These are phyloP conservation scores for Rubia peregrina DNA, from an alignment of 305 asterid species.

Conservation along the genomic window DNA sequence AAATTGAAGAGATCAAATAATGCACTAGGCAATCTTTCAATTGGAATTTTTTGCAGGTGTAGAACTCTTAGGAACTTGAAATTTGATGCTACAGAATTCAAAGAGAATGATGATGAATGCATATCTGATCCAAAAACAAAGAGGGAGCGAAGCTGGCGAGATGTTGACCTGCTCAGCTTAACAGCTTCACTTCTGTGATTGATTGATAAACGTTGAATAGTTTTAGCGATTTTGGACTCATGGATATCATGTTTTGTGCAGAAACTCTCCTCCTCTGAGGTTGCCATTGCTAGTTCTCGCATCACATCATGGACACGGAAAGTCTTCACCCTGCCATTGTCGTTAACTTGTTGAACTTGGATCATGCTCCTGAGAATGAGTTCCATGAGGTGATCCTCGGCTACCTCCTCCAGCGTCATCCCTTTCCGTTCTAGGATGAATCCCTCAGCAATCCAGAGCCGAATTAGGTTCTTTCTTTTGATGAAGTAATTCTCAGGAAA, in stretches of 20 bases:
- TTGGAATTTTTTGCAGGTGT: constrained; percentile 20
- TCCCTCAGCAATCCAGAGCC: constrained; percentile 32
- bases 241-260: constrained; percentile 17
- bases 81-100: constrained; percentile 15
- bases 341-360: constrained; percentile 20
- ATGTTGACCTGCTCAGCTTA: constrained; percentile 15
- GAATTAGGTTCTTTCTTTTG: constrained; percentile 21
- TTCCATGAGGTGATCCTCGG: constrained; percentile 24
- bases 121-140: constrained; percentile 22
- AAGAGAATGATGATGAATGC: constrained; percentile 15
- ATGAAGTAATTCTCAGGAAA: constrained; percentile 25
- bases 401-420: constrained; percentile 25
- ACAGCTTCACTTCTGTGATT: constrained; percentile 13
- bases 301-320: constrained; percentile 26
- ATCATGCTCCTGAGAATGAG: constrained; percentile 30
- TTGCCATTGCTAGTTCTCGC: constrained; percentile 26
- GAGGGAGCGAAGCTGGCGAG: constrained; percentile 27
- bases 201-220: constrained; percentile 20
- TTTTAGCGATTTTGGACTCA: constrained; percentile 15
- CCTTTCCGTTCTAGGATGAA: constrained; percentile 23
- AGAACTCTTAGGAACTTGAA: constrained; percentile 25
- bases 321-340: constrained; percentile 23
- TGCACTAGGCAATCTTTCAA: constrained; percentile 23
- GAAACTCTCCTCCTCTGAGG: constrained; percentile 24
- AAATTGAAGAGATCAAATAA: constrained; percentile 23